Evolutionary conservation across 1,284 basidiomycete species (phyloP).

Genomic region (Austropuccinia psidii): DNA sequence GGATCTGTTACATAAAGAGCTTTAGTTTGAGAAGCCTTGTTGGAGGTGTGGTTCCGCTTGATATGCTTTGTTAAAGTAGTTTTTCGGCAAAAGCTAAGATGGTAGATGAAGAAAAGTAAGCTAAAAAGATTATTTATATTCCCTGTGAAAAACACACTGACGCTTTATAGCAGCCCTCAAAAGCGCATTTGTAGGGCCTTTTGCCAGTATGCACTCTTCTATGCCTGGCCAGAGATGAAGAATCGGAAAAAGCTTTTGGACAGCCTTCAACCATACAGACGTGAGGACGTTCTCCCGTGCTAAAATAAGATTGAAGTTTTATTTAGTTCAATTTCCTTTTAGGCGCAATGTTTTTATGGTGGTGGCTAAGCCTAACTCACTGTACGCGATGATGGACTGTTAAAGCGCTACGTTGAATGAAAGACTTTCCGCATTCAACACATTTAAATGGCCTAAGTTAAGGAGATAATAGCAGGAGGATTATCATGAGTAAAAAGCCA

Average conservation of each 20-base stretch:
- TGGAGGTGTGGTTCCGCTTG: conserved; percentile 44
- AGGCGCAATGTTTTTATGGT: background rate
- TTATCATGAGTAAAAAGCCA: conserved; percentile 43
- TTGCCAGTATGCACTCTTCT: conserved; percentile 53
- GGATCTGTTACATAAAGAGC: background rate
- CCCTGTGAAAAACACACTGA: conserved; percentile 37
- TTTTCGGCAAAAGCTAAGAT: conserved; percentile 46
- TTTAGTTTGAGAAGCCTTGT: background rate
- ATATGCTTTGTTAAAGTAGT: conserved; percentile 51
- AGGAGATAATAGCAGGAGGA: conserved; percentile 41
- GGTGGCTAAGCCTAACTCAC: conserved; percentile 43
- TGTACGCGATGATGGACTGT: conserved; percentile 51
- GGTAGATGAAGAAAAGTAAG: background rate
- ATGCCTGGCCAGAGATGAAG: conserved; percentile 55
- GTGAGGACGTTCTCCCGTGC: conserved; percentile 56
- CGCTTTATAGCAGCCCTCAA: conserved; percentile 40
- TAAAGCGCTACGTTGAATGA: conserved; percentile 51
- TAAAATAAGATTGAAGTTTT: conserved; percentile 45
- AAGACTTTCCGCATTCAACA: conserved; percentile 48
- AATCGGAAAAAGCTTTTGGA: conserved; percentile 54
- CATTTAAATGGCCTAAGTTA: conserved; percentile 34
- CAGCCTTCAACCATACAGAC: conserved; percentile 50
- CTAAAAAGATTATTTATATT: background rate
- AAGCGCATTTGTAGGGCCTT: conserved; percentile 47
- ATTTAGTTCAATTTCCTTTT: conserved; percentile 20